These are phyloP conservation scores for Ustilago trichophora DNA, from an alignment of 1,284 basidiomycete species.

Conservation along the genomic window DNA sequence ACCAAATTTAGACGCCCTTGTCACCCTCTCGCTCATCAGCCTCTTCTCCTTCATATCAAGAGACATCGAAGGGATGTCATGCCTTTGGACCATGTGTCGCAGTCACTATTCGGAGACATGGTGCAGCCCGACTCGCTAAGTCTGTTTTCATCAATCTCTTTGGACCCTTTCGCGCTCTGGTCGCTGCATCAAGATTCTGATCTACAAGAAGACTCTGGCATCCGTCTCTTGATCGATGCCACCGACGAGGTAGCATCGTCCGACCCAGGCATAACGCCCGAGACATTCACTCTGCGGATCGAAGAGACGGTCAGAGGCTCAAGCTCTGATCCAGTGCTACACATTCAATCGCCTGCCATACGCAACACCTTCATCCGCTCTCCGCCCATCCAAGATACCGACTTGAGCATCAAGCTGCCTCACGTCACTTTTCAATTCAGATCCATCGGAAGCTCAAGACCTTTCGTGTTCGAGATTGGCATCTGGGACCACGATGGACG, in stretches of 20 bases:
- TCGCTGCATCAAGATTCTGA: constrained; percentile 70
- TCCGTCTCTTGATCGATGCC: constrained; percentile 75
- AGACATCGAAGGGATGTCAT: no score
- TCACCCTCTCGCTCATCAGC: no score
- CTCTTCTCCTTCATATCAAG: no score
- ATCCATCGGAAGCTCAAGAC: constrained; percentile 71
- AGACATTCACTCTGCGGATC: constrained; percentile 5
- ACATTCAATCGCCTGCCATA: constrained; percentile 80
- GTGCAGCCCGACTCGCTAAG: constrained; percentile 77
- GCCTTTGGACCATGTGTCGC: neutral
- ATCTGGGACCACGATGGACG: constrained; percentile 74
- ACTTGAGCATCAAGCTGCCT: constrained; percentile 72
- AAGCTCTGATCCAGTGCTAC: constrained; percentile 75
- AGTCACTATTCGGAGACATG: constrained; percentile 69
- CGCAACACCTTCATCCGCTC: constrained; percentile 76
- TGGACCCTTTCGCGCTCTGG: constrained; percentile 75
- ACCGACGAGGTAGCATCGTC: constrained; percentile 69
- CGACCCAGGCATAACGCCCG: neutral
- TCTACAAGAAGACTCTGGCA: constrained; percentile 74
- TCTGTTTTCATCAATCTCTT: constrained; percentile 80
- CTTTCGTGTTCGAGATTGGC: constrained; percentile 81
- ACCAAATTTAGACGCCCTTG: no score
- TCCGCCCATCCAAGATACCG: constrained; percentile 56
- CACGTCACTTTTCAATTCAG: constrained; percentile 81
- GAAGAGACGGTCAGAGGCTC: constrained; percentile 12